Evolutionary conservation across 148 eudicot genomes (phyloP), one percentile per base, ranked within the genome.

Genomic region (Fagopyrum tataricum): DNA sequence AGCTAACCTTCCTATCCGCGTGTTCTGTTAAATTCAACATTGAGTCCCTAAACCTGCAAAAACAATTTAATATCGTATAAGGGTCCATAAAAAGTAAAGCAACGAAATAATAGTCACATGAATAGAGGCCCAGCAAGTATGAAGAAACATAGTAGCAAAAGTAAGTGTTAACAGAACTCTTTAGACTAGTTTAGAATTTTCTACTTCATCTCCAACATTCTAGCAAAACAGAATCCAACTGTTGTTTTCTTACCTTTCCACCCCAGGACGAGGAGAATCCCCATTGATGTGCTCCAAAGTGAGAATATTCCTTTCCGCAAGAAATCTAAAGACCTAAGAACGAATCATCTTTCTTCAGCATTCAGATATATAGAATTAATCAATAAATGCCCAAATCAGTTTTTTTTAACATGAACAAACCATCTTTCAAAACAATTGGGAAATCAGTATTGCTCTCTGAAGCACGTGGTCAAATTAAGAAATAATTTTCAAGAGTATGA

Each of bases 1-100:
- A 40, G 12, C 44, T 88, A 93, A 93, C 98, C 98, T 91, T 89
- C 69, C 81, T 89, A 91, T 93, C 96, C 7, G 75, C 79, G 74
- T 93, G 98, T 47, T 91, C 92, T n/a, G 98, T 86, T 72, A 93
- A 78, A n/a, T 76, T 55, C 84, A 93, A 82, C 59, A 93, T 89
- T n/a, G 98, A 93, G 46, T 86, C 95, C 83, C 85, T 85, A 79
- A 93, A 91, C 78, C 97, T 93, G 98, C 90, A 89, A 37, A 66
- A 55, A 56, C 39, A 70, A n/a, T 44, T 20, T 55, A n/a, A 6
- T 42, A 44, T 41, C 49, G 64, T 15, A 23, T n/a, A 41, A 67
- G 18, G 49, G 56, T 69, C 23, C 20, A 48, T 15, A 47, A 47
- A 72, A 7, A 14, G 6, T 17, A 10, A n/a, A 40, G 13, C 71